Evolutionary conservation across 2,329 filamentous ascomycete species (phyloP).

Genomic region (Trichoderma lentiforme): DNA sequence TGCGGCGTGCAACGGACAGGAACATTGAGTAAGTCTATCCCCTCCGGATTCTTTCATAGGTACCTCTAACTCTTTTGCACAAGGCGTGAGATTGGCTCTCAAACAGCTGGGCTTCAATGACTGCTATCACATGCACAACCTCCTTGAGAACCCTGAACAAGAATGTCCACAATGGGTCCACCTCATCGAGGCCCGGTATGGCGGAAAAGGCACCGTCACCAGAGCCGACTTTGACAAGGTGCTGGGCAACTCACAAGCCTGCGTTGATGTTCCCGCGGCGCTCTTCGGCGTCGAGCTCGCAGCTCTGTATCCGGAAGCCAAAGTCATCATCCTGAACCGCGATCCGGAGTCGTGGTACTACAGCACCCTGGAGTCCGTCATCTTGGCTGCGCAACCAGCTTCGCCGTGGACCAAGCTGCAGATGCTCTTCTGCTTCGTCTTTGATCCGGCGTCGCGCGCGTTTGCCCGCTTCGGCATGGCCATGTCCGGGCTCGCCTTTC

Average conservation of each 20-base stretch:
- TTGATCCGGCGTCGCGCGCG: conserved; percentile 27
- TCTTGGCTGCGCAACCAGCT: conserved; percentile 14
- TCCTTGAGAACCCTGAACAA: conserved; percentile 26
- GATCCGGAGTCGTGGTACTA: conserved; percentile 39
- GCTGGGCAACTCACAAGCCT: conserved; percentile 47
- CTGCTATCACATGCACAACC: conserved; percentile 36
- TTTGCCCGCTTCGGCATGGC: conserved; percentile 29
- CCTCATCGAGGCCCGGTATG: conserved; percentile 34
- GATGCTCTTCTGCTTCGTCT: conserved; percentile 28
- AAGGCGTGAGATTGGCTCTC: conserved; percentile 35
- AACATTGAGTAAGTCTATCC: conserved; percentile 32
- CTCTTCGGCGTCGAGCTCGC: conserved; percentile 45
- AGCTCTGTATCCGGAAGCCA: conserved; percentile 35
- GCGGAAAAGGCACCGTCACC: conserved; percentile 30
- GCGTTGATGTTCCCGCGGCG: conserved; percentile 53
- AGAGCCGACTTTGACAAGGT: conserved; percentile 45
- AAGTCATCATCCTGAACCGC: conserved; percentile 39
- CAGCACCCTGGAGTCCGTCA: conserved; percentile 28
- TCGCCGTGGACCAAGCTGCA: neutral
- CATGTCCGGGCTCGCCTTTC: conserved; percentile 27
- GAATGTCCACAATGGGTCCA: conserved; percentile 31
- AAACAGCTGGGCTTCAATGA: conserved; percentile 36
- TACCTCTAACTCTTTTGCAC: neutral
- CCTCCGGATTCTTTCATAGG: neutral
- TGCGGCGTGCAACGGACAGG: conserved; percentile 39